Evolutionary conservation across 306 rosid genomes (phyloP), one percentile per base, ranked within the genome.

Genomic region (Senna tora): DNA sequence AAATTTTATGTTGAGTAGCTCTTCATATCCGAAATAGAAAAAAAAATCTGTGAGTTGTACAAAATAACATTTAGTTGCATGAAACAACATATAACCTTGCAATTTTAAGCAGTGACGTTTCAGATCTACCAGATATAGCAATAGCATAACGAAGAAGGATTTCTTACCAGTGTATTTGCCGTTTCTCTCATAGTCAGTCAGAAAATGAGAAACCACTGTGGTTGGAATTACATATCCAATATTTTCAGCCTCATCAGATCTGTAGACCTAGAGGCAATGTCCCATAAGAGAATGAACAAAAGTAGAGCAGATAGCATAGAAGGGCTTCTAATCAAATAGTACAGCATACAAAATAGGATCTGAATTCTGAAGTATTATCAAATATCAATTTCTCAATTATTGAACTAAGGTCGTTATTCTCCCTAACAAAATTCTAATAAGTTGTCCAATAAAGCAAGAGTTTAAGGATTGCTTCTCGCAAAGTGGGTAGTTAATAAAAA

Each of bases 241-340:
- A 86, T 94, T 94, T 85, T 94, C 99, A n/a, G 93, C 96, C 71
- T 91, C 99, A 74, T 91, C 97, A 60, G 97, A 89, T 85, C 96
- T 94, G 91, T 85, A 89, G 79, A 94, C 99, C 99, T 94, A 91
- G 84, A 85, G 81, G 75, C 67, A 69, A 76, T 67, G 82, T 84
- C 83, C 78, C 79, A 81, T 87, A 73, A 86, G 86, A 73, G 79
- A 70, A 81, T 76, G 65, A 57, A 13, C 21, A 59, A 58, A 20
- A 41, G 28, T 45, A 61, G n/a, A 72, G 22, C 5, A 36, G 43
- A 71, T 50, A 43, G 46, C 4, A 22, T 10, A 76, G 32, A 39
- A 53, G 38, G 65, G 15, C 30, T 69, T 64, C 7, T 36, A 49
- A 30, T 42, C 63, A 71, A 56, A 60, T 71, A 72, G 47, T 73